Evolutionary conservation across 2,329 filamentous ascomycete genomes (phyloP).

Genomic region (Pseudocercospora cruenta): DNA sequence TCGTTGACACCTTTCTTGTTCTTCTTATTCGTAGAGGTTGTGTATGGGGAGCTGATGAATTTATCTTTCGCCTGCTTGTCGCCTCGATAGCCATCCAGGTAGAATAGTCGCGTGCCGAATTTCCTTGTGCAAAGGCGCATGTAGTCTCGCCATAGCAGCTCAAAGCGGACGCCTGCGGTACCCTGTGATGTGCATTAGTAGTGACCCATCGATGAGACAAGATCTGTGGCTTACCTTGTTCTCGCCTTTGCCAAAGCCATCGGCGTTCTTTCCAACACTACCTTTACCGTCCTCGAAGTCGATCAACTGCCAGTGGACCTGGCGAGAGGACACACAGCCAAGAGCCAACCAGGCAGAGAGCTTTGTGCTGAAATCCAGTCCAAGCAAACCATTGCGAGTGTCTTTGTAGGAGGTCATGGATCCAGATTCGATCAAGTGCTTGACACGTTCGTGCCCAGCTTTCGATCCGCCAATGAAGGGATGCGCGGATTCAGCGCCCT

Average conservation of each 20-base stretch:
- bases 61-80: constrained; percentile 42
- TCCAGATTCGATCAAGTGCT: constrained; percentile 63
- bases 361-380: constrained; percentile 73
- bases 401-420: constrained; percentile 68
- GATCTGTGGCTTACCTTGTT: constrained; percentile 51
- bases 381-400: constrained; percentile 72
- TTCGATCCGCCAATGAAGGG: constrained; percentile 71
- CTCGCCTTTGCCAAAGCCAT: constrained; percentile 70
- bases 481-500: constrained; percentile 61
- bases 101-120: constrained; percentile 67
- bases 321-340: constrained; percentile 72
- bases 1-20: constrained; percentile 54
- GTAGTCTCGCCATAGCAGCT: constrained; percentile 79
- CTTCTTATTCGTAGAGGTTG: constrained; percentile 38
- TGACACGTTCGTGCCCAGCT: constrained; percentile 61
- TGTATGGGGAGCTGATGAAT: constrained; percentile 40
- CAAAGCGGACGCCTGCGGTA: constrained; percentile 69
- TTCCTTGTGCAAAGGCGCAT: constrained; percentile 77
- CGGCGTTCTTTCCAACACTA: constrained; percentile 43
- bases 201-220: not conserved
- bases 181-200: constrained; percentile 45
- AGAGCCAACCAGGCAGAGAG: constrained; percentile 73
- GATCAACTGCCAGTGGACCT: constrained; percentile 69
- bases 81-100: constrained; percentile 64
- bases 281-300: constrained; percentile 68